Conservation (phyloP, 2,329 filamentous ascomycete genomes). For the Arthrobotrys iridis region DNA sequence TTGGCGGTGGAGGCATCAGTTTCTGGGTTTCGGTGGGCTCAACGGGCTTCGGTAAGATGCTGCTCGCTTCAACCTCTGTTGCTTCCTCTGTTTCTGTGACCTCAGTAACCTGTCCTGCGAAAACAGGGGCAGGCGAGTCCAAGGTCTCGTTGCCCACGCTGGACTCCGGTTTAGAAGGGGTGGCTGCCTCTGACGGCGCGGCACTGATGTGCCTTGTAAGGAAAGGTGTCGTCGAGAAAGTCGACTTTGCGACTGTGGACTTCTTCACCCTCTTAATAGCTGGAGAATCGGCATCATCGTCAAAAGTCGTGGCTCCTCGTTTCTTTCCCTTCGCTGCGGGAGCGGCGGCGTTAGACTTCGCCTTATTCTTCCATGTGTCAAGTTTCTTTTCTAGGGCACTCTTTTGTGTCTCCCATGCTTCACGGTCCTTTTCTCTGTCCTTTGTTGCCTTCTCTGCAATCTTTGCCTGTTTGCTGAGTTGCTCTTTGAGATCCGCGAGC, state of each 20-base stretch:
- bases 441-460: conserved; percentile 41
- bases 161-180: conserved; percentile 21
- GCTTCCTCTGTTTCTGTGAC: conserved; percentile 53
- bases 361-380: conserved; percentile 53
- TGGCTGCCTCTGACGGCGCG: conserved; percentile 61
- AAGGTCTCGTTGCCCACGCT: not conserved
- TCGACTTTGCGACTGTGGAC: conserved; percentile 80
- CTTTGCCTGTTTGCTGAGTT: conserved; percentile 49
- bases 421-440: conserved; percentile 42
- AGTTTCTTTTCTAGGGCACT: conserved; percentile 54
- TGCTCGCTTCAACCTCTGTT: conserved; percentile 42
- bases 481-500: conserved; percentile 43
- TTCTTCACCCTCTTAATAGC: conserved; percentile 58
- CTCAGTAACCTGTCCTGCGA: conserved; percentile 21
- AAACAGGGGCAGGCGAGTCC: conserved; percentile 32
- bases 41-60: conserved; percentile 36
- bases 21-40: conserved; percentile 53
- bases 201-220: conserved; percentile 77
- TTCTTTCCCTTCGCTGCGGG: conserved; percentile 52
- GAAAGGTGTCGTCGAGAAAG: conserved; percentile 93
- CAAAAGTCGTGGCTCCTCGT: conserved; percentile 47
- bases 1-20: conserved; percentile 55
- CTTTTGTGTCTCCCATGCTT: conserved; percentile 52
- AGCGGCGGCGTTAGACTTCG: conserved; percentile 39
- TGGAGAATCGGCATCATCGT: conserved; percentile 55